Conservation (phyloP, 805 yeast genomes). For the Kodamaea jinghongensis region DNA sequence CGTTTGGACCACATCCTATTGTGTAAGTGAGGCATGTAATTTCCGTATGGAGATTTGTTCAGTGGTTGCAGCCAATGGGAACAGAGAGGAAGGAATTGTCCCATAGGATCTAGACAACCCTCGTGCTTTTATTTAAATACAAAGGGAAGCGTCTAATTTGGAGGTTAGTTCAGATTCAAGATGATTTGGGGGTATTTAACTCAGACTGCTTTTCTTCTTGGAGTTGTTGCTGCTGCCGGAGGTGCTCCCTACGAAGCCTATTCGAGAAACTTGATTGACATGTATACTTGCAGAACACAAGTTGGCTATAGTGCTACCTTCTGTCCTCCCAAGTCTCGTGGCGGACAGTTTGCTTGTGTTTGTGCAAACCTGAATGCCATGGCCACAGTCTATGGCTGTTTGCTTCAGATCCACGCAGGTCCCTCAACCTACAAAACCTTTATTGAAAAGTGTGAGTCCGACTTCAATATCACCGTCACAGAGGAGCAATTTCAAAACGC, state of each 20-base stretch:
- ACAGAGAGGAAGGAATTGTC: too few species aligned
- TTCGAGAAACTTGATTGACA: neutral
- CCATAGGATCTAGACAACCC: too few species aligned
- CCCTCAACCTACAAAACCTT: constrained; percentile 13
- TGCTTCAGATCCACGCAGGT: constrained; percentile 9
- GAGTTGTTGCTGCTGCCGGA: neutral
- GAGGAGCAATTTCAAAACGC: constrained; percentile 14
- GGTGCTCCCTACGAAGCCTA: constrained; percentile 7
- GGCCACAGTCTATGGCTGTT: constrained; percentile 33
- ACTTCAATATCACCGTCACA: constrained; percentile 17
- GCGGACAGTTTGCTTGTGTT: constrained; percentile 14
- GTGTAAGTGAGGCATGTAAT: too few species aligned
- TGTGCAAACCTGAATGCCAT: constrained; percentile 26
- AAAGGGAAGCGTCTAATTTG: too few species aligned
- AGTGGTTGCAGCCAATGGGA: too few species aligned
- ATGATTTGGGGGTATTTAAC: too few species aligned
- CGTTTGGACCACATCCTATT: too few species aligned
- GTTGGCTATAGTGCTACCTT: constrained; percentile 9
- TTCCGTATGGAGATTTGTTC: too few species aligned
- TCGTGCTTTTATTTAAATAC: too few species aligned
- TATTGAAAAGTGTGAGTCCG: constrained; percentile 18
- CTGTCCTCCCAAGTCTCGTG: constrained; percentile 4
- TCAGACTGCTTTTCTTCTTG: too few species aligned
- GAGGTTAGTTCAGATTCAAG: too few species aligned
- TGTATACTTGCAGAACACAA: constrained; percentile 11